Conservation (phyloP, 441 rosid species). For the Melastoma candidum region DNA sequence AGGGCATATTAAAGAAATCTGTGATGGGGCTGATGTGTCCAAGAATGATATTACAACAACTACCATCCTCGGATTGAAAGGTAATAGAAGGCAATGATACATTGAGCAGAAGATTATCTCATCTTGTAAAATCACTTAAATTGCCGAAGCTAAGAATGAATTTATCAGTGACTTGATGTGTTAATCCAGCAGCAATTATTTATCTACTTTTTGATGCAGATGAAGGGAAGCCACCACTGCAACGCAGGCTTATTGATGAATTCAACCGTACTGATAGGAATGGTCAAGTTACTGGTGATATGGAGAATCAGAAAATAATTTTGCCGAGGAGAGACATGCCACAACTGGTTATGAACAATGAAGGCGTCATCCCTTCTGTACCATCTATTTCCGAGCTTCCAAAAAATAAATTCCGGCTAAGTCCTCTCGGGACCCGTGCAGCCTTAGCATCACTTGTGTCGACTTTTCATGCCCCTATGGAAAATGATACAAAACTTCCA, state of each 20-base stretch:
- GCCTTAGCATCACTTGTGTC: conserved; percentile 14
- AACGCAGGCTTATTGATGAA: conserved; percentile 1
- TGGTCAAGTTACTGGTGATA: conserved; percentile 5
- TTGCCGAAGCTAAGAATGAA: too few species aligned
- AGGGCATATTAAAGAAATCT: background rate
- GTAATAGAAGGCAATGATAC: background rate
- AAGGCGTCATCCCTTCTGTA: background rate
- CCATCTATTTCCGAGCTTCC: conserved; percentile 9
- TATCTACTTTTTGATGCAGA: conserved; percentile 7
- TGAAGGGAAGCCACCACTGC: conserved; percentile 3
- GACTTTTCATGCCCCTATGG: conserved; percentile 3
- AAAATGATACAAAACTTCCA: conserved; percentile 1
- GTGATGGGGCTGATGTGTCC: background rate
- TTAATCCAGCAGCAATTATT: background rate
- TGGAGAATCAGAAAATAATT: background rate
- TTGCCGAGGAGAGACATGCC: background rate
- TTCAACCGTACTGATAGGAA: background rate
- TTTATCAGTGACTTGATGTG: too few species aligned
- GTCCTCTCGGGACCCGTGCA: conserved; percentile 18
- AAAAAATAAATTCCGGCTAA: conserved; percentile 11
- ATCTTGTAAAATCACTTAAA: too few species aligned
- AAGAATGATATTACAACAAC: conserved; percentile 1
- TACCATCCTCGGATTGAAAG: conserved; percentile 2
- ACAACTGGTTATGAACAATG: conserved; percentile 2
- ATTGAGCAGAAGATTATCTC: background rate